These are phyloP conservation scores for Ceratopteris richardii DNA, from an alignment of 75 land plant genomes.

Conservation along the genomic window DNA sequence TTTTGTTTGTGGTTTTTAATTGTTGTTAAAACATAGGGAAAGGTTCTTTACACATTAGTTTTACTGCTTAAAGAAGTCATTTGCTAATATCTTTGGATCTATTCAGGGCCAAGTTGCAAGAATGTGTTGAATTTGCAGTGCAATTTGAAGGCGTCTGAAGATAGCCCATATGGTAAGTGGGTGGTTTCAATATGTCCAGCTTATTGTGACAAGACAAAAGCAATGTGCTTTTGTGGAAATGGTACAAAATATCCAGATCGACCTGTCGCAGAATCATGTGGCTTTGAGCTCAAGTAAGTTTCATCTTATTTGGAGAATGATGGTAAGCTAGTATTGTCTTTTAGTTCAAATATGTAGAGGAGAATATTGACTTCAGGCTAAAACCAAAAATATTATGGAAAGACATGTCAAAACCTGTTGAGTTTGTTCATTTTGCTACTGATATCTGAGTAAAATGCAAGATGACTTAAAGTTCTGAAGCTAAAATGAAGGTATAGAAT, in stretches of 20 bases:
- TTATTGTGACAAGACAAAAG: conserved; percentile 70
- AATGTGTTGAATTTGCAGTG: conserved; percentile 46
- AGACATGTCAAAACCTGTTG: too few species aligned
- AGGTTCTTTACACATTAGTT: background rate
- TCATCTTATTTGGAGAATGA: background rate
- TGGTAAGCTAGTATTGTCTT: too few species aligned
- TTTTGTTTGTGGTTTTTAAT: background rate
- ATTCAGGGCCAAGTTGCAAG: conserved; percentile 49
- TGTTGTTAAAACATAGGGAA: background rate
- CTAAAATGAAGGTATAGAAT: too few species aligned
- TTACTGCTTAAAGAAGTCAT: background rate
- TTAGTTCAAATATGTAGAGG: background rate
- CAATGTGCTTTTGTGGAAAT: conserved; percentile 88
- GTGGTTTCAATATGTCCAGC: conserved; percentile 83
- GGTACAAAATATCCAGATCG: conserved; percentile 78
- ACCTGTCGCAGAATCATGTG: conserved; percentile 76
- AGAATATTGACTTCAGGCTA: background rate
- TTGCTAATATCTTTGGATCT: background rate
- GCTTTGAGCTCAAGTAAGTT: conserved; percentile 56
- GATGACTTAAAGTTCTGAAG: too few species aligned
- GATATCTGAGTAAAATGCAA: too few species aligned
- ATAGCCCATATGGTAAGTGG: conserved; percentile 61
- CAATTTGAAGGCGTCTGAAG: conserved; percentile 36
- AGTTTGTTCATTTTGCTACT: too few species aligned
- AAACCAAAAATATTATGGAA: too few species aligned